Percentiles rank a stretch among this genome's conserved stretches.
phyloP scores from a whole-genome alignment of 306 rosid genomes.

The Ochetophila trinervis region DNA sequence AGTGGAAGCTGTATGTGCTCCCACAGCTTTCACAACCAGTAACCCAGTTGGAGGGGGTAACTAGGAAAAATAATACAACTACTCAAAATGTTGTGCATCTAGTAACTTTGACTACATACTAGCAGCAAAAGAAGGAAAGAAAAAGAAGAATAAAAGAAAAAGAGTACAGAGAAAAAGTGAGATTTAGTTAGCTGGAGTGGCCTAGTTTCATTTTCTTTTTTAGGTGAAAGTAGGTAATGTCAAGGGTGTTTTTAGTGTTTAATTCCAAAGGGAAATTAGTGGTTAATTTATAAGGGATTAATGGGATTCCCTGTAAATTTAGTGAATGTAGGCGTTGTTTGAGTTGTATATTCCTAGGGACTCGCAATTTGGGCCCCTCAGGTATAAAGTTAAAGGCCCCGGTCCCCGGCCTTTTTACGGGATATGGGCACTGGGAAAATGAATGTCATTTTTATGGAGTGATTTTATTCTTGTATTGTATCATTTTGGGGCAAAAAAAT shows the following conservation, averaged over 20 bases:
- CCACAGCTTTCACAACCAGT: slow-evolving; percentile 27
- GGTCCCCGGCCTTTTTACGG: slow-evolving; percentile 62
- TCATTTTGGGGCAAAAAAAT: slow-evolving; percentile 35
- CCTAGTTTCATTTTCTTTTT: slow-evolving; percentile 21
- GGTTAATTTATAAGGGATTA: slow-evolving; percentile 28
- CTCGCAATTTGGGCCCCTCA: slow-evolving; percentile 53
- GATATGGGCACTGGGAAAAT: slow-evolving; percentile 54
- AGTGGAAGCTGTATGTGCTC: slow-evolving; percentile 88
- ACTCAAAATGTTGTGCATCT: slow-evolving; percentile 23
- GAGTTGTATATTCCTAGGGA: slow-evolving; percentile 48
- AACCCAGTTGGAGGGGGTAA: slow-evolving; percentile 48
- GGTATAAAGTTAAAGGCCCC: slow-evolving; percentile 26
- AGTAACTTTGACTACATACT: slow-evolving; percentile 36
- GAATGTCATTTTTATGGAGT: slow-evolving; percentile 24
- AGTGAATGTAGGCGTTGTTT: slow-evolving; percentile 39
- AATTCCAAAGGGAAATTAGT: slow-evolving; percentile 59
- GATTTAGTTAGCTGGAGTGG: slow-evolving; percentile 36
- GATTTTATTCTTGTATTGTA: slow-evolving; percentile 30
- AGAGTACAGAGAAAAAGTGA: slow-evolving; percentile 25
- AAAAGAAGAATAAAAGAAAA: slow-evolving; percentile 26
- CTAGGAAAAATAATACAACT: slow-evolving; percentile 21
- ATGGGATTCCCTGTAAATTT: slow-evolving; percentile 17
- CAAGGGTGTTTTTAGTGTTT: slow-evolving; percentile 28
- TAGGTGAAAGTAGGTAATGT: background rate
- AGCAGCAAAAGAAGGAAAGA: slow-evolving; percentile 28